These are phyloP conservation scores for Mucor circinelloides DNA, from an alignment of 371 early-diverging fungal species.

Conservation along the genomic window DNA sequence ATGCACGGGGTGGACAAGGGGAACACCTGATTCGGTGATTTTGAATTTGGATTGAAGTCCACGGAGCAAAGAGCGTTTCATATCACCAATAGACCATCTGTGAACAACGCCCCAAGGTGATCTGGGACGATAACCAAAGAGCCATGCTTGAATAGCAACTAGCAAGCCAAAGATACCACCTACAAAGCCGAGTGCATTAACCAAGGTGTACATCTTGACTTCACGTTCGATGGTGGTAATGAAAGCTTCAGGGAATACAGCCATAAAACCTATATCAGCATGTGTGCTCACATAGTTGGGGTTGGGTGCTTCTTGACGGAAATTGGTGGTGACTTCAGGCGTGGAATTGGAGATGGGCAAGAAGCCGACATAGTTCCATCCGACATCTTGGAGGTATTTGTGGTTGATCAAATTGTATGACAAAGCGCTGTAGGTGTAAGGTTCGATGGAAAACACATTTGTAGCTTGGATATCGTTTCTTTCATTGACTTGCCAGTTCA, in stretches of 20 bases:
- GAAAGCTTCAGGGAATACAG: slow-evolving; percentile 33
- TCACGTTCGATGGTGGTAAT: slow-evolving; percentile 32
- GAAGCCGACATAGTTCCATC: slow-evolving; percentile 59
- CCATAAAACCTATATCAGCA: slow-evolving; percentile 33
- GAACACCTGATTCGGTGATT: slow-evolving; percentile 43
- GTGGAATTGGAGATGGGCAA: slow-evolving; percentile 44
- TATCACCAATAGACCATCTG: slow-evolving; percentile 50
- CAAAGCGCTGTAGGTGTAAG: slow-evolving; percentile 42
- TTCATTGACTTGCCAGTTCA: slow-evolving; percentile 42
- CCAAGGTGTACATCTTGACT: slow-evolving; percentile 50
- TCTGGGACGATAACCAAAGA: slow-evolving; percentile 52
- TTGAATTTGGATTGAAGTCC: slow-evolving; percentile 48
- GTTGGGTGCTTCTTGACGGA: slow-evolving; percentile 45
- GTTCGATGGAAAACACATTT: slow-evolving; percentile 40
- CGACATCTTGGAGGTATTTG: slow-evolving; percentile 40
- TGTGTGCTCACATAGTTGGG: slow-evolving; percentile 38
- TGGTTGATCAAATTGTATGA: slow-evolving; percentile 44
- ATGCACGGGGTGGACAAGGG: slow-evolving; percentile 51
- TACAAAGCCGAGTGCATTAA: slow-evolving; percentile 55
- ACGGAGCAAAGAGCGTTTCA: slow-evolving; percentile 41
- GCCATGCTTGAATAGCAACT: slow-evolving; percentile 45
- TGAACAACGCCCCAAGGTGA: slow-evolving; percentile 59
- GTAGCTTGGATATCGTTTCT: slow-evolving; percentile 45
- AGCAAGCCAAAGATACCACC: slow-evolving; percentile 55
- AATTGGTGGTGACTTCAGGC: slow-evolving; percentile 36